Conservation (phyloP, 2,329 filamentous ascomycete species). For the Lasiodiplodia citricola region DNA sequence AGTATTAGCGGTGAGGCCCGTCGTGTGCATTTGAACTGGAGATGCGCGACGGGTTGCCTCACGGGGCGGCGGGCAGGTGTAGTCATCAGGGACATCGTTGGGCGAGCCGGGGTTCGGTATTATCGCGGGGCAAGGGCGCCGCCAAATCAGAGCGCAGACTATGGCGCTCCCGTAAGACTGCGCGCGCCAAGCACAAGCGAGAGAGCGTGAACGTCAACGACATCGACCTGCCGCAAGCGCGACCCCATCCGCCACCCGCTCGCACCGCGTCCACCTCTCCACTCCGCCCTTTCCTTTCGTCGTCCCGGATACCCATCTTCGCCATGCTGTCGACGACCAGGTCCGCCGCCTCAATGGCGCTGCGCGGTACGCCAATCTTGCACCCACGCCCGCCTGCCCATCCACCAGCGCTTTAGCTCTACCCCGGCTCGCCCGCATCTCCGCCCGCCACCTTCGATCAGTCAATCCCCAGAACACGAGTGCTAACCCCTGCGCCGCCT, state of each 20-base stretch:
- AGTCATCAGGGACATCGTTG: constrained; percentile 23
- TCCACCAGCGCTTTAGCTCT: neutral
- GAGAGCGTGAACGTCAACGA: constrained; percentile 35
- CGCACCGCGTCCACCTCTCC: constrained; percentile 35
- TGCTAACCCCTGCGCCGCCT: constrained; percentile 3
- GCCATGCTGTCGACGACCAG: constrained; percentile 58
- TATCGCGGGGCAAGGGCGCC: neutral
- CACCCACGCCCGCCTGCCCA: constrained; percentile 15
- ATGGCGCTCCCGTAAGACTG: constrained; percentile 20
- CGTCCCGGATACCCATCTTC: constrained; percentile 6
- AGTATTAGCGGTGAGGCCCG: neutral
- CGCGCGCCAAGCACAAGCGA: constrained; percentile 27
- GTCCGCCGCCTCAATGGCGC: constrained; percentile 59
- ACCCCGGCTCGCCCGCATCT: neutral
- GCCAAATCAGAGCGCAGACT: constrained; percentile 23
- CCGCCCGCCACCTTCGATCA: constrained; percentile 4
- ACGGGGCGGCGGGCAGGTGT: neutral
- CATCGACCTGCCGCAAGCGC: constrained; percentile 32
- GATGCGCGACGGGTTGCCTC: neutral
- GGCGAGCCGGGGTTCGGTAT: neutral
- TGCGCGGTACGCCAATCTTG: constrained; percentile 52
- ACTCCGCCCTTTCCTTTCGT: constrained; percentile 37
- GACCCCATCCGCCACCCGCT: constrained; percentile 40
- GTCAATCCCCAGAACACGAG: neutral
- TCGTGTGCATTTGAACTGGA: constrained; percentile 4